These are phyloP conservation scores for Leptosphaerulina australis DNA, from an alignment of 2,329 filamentous ascomycete species.

Conservation along the genomic window DNA sequence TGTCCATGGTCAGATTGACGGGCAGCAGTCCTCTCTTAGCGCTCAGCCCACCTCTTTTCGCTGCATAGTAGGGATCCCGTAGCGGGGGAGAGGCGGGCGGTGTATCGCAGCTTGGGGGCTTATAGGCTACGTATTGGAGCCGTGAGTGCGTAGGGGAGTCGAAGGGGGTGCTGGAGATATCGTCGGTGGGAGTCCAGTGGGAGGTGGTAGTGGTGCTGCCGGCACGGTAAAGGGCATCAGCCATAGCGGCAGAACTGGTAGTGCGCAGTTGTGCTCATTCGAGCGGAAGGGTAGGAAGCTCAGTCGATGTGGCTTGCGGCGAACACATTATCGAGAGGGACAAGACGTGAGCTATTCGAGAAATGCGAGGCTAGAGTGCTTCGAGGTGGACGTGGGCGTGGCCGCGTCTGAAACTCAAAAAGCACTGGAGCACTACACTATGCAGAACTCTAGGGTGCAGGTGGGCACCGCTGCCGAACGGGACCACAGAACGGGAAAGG, in stretches of 20 bases:
- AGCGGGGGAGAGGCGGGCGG: slow-evolving; percentile 44
- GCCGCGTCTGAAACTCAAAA: slow-evolving; percentile 14
- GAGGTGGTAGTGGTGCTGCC: slow-evolving; percentile 19
- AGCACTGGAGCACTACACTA: slow-evolving; percentile 6
- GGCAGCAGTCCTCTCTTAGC: slow-evolving; percentile 26
- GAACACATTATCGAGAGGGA: slow-evolving; percentile 34
- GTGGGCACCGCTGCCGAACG: slow-evolving; percentile 4
- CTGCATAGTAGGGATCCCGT: slow-evolving; percentile 22
- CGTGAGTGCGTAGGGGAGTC: slow-evolving; percentile 22
- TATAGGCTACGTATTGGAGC: slow-evolving; percentile 34
- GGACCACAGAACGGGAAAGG: not conserved
- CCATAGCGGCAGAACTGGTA: slow-evolving; percentile 33
- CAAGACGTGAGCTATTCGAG: not conserved
- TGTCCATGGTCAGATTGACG: slow-evolving; percentile 40
- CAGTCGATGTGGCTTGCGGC: slow-evolving; percentile 19
- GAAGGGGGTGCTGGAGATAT: slow-evolving; percentile 5
- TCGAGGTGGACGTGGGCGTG: not conserved
- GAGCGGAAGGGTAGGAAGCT: slow-evolving; percentile 30
- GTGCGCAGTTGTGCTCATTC: slow-evolving; percentile 36
- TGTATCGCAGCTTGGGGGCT: slow-evolving; percentile 35
- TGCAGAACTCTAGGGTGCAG: not conserved
- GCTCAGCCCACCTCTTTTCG: slow-evolving; percentile 15
- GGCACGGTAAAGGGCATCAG: slow-evolving; percentile 31
- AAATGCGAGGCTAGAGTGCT: not conserved
- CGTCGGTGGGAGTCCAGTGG: slow-evolving; percentile 17